These are phyloP conservation scores for Coemansia sp. DNA, from an alignment of 192 early-diverging fungal species.

Conservation along the genomic window DNA sequence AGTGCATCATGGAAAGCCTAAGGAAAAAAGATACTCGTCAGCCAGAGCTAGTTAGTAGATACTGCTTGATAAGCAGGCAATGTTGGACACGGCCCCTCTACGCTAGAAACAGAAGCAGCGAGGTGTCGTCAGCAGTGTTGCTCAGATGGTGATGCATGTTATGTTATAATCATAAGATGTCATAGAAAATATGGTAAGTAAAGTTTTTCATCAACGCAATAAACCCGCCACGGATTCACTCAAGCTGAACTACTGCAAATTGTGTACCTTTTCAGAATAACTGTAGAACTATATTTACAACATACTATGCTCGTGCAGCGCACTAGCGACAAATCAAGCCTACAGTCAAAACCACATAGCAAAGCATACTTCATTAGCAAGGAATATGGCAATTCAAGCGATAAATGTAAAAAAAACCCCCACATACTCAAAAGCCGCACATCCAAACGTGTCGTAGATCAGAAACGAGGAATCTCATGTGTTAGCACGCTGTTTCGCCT, in stretches of 20 bases:
- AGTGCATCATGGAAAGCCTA: too few species aligned
- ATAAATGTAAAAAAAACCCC: too few species aligned
- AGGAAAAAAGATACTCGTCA: too few species aligned
- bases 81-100: neutral
- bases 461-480: slow-evolving; percentile 59
- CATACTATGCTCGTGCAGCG: too few species aligned
- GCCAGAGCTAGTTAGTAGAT: neutral
- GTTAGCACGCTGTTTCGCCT: slow-evolving; percentile 39
- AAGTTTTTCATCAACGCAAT: slow-evolving; percentile 48
- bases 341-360: neutral
- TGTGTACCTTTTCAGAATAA: neutral
- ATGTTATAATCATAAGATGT: slow-evolving; percentile 32
- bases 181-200: slow-evolving; percentile 26
- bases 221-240: neutral
- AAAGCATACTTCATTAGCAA: neutral
- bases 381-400: too few species aligned
- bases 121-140: neutral
- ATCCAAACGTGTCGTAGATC: slow-evolving; percentile 20
- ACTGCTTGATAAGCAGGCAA: neutral
- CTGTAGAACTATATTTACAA: too few species aligned
- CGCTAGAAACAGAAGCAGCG: neutral
- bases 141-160: slow-evolving; percentile 59
- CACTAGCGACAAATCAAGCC: too few species aligned
- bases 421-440: too few species aligned
- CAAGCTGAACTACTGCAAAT: neutral